A percentile compares a stretch with the other conserved stretches of the same genome.
These are phyloP conservation scores for Candida tunisiensis DNA, from an alignment of 1,139 yeast genomes.

Conservation along the genomic window DNA sequence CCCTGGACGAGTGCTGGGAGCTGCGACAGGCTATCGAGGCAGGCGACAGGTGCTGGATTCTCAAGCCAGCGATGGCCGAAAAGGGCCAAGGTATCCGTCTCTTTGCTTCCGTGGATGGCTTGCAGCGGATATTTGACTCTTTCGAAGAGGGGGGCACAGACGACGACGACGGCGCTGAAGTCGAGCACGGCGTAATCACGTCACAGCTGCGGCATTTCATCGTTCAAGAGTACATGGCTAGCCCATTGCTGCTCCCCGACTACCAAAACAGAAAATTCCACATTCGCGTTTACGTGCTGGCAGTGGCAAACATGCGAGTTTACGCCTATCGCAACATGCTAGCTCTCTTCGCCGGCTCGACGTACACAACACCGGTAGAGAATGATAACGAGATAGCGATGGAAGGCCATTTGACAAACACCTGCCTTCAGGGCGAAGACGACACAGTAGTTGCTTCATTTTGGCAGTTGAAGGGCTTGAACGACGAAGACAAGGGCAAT, in stretches of 20 bases:
- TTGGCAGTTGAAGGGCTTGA: conserved; percentile 36
- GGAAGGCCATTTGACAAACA: conserved; percentile 75
- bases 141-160: conserved; percentile 55
- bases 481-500: conserved; percentile 19
- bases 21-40: conserved; percentile 57
- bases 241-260: conserved; percentile 46
- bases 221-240: conserved; percentile 58
- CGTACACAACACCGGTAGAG: conserved; percentile 21
- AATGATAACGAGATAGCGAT: conserved; percentile 22
- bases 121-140: conserved; percentile 69
- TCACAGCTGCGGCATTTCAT: conserved; percentile 84
- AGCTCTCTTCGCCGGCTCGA: conserved; percentile 54
- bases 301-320: conserved; percentile 57
- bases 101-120: conserved; percentile 59
- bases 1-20: conserved; percentile 84
- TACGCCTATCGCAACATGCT: conserved; percentile 67
- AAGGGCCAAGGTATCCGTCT: conserved; percentile 90
- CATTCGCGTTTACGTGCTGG: conserved; percentile 70
- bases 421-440: conserved; percentile 59
- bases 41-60: conserved; percentile 42
- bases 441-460: conserved; percentile 48
- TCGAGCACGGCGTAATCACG: conserved; percentile 46
- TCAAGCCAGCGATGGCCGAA: conserved; percentile 95
- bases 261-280: conserved; percentile 73
- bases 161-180: conserved; percentile 25